Evolutionary conservation across 495 filamentous ascomycete species (phyloP).

Genomic region (Baudoinia panamericana): DNA sequence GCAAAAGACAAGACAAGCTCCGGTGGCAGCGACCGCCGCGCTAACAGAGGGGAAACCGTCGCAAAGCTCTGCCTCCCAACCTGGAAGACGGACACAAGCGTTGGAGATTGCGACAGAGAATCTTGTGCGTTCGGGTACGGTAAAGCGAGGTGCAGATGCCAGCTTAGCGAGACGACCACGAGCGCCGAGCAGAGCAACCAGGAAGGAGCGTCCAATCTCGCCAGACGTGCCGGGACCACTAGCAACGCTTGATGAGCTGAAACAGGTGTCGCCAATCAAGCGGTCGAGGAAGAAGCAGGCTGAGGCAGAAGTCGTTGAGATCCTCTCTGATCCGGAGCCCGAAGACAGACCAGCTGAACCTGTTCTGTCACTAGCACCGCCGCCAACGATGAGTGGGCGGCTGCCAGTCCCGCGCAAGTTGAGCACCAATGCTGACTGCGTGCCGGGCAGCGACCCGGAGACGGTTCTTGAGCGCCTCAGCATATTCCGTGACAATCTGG

Average conservation of each 20-base stretch:
- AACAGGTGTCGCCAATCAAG: slow-evolving; percentile 7
- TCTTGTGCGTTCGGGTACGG: slow-evolving; percentile 4
- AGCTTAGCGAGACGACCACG: slow-evolving; percentile 19
- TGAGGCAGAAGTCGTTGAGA: slow-evolving; percentile 18
- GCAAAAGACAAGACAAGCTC: slow-evolving; percentile 6
- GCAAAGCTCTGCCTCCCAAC: slow-evolving; percentile 2
- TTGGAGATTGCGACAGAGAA: slow-evolving; percentile 5
- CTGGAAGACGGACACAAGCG: slow-evolving; percentile 1
- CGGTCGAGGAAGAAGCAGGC: slow-evolving; percentile 4
- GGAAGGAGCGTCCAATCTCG: slow-evolving; percentile 12
- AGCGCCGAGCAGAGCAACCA: slow-evolving; percentile 5
- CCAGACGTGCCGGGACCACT: slow-evolving; percentile 13
- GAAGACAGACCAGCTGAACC: slow-evolving; percentile 3
- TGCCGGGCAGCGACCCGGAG: slow-evolving; percentile 24
- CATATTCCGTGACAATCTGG: slow-evolving; percentile 27
- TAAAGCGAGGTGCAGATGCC: slow-evolving; percentile 16
- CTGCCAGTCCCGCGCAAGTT: slow-evolving; percentile 15
- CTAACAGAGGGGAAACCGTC: slow-evolving; percentile 9
- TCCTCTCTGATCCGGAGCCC: slow-evolving; percentile 17
- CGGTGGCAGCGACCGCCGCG: background rate
- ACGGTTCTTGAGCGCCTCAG: slow-evolving; percentile 24
- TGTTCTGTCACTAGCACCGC: slow-evolving; percentile 5
- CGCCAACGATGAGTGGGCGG: slow-evolving; percentile 5
- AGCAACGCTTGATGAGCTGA: slow-evolving; percentile 18
- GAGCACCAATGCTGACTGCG: slow-evolving; percentile 4